Evolutionary conservation across 371 early-diverging fungal genomes (phyloP).

Genomic region (Sporodiniella umbellata): DNA sequence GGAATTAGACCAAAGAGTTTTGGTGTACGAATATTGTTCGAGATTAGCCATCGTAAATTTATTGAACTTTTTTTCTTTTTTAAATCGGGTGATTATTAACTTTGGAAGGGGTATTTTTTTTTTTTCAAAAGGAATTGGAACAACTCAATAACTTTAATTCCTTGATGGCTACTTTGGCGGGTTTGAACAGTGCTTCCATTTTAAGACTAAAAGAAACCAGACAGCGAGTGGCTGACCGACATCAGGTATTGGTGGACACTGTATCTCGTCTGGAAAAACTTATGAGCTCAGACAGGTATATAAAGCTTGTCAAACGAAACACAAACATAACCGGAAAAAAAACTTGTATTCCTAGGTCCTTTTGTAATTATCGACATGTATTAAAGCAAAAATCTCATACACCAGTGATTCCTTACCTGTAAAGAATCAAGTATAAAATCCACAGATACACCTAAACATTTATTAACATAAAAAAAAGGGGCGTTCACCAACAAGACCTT

Average conservation of each 20-base stretch:
- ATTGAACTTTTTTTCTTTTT: not conserved
- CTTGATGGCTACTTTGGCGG: conserved; percentile 66
- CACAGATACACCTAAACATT: not conserved
- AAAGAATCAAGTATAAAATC: conserved; percentile 8
- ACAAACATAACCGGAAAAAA: not conserved
- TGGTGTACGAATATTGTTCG: conserved; percentile 59
- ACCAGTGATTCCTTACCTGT: conserved; percentile 59
- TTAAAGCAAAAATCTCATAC: conserved; percentile 41
- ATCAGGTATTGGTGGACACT: conserved; percentile 46
- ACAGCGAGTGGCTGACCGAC: conserved; percentile 29
- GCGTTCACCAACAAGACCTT: conserved; percentile 54
- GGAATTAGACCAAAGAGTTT: conserved; percentile 49
- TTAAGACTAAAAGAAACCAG: conserved; percentile 56
- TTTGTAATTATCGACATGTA: conserved; percentile 56
- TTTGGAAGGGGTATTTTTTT: too few relatives aligned
- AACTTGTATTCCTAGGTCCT: conserved; percentile 39
- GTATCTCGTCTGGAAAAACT: conserved; percentile 54
- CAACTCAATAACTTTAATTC: conserved; percentile 64
- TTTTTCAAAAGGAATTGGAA: conserved; percentile 25
- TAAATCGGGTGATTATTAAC: too few relatives aligned
- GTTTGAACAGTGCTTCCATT: conserved; percentile 62
- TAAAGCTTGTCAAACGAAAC: not conserved
- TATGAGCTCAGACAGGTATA: conserved; percentile 60
- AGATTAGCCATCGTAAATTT: conserved; percentile 41
- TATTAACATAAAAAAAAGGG: conserved; percentile 4